A percentile compares a stretch with the other conserved stretches of the same genome.
These are phyloP conservation scores for Podaxis sp. DNA, from an alignment of 768 basidiomycete genomes.

Conservation along the genomic window DNA sequence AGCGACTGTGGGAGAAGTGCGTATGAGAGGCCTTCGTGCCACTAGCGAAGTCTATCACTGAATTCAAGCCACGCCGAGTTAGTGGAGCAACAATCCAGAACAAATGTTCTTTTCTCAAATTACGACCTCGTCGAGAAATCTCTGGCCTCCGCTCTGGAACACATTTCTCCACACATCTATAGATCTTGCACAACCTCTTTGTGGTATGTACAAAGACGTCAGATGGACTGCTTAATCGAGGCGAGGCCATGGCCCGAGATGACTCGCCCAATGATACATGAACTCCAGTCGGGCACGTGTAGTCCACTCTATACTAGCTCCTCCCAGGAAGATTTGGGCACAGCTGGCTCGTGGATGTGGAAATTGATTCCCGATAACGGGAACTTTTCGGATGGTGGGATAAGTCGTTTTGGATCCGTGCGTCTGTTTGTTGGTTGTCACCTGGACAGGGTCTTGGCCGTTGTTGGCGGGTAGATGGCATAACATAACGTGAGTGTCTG, in stretches of 20 bases:
- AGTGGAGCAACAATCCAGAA: neutral
- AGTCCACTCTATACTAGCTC: neutral
- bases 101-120: neutral
- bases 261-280: slow-evolving; percentile 1
- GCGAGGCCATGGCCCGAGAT: slow-evolving; percentile 3
- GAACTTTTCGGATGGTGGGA: neutral
- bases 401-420: neutral
- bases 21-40: neutral
- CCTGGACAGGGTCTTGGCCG: neutral
- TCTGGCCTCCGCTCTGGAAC: neutral
- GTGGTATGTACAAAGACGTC: slow-evolving; percentile 8
- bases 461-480: neutral
- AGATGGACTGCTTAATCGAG: slow-evolving; percentile 7
- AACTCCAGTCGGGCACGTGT: slow-evolving; percentile 5
- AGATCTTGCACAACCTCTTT: neutral
- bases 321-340: neutral
- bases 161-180: neutral
- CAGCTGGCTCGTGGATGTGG: slow-evolving; percentile 10
- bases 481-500: neutral
- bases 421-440: neutral
- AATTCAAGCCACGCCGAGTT: neutral
- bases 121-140: neutral
- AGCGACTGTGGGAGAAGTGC: slow-evolving; percentile 6
- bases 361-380: slow-evolving; percentile 9
- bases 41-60: neutral